Conservation (phyloP, 2,329 filamentous ascomycete species). For the Ophiostoma montium region DNA sequence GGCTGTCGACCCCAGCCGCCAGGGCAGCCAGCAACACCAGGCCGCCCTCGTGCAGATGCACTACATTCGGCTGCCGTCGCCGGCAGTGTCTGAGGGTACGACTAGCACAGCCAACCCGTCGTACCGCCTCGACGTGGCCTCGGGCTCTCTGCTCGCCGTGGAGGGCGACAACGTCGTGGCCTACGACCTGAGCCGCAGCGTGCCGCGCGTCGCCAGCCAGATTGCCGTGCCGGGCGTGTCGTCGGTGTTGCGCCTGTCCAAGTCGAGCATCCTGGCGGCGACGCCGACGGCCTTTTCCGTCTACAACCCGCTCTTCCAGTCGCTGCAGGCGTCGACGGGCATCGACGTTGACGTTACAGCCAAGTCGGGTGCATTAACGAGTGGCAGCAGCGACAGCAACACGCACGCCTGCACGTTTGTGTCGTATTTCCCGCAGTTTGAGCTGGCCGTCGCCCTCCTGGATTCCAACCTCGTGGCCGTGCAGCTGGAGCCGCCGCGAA, state of each 20-base stretch:
- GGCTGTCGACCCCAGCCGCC: conserved; percentile 14
- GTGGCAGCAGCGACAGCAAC: conserved; percentile 18
- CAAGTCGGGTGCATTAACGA: conserved; percentile 12
- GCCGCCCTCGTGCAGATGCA: conserved; percentile 15
- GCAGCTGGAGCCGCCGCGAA: conserved; percentile 49
- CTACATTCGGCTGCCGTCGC: conserved; percentile 9
- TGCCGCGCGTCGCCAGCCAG: conserved; percentile 45
- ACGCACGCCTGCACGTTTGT: conserved; percentile 30
- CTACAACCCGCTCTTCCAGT: conserved; percentile 56
- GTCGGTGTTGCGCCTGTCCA: conserved; percentile 54
- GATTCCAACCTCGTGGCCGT: conserved; percentile 52
- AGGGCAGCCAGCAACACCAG: conserved; percentile 10
- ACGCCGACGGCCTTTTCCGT: conserved; percentile 42
- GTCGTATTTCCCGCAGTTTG: conserved; percentile 50
- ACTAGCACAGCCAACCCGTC: conserved; percentile 9
- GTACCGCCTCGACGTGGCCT: conserved; percentile 47
- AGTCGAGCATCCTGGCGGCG: conserved; percentile 50
- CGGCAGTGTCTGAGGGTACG: not conserved
- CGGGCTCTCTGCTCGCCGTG: conserved; percentile 50
- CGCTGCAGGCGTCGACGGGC: conserved; percentile 36
- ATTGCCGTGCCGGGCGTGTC: conserved; percentile 36
- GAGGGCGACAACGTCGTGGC: conserved; percentile 37
- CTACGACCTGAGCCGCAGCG: conserved; percentile 48
- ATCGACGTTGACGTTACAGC: conserved; percentile 22
- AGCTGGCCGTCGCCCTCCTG: conserved; percentile 50